Base-by-base conservation (phyloP, 2,329 filamentous ascomycete species). In the Pyrenochaeta sp. region DNA sequence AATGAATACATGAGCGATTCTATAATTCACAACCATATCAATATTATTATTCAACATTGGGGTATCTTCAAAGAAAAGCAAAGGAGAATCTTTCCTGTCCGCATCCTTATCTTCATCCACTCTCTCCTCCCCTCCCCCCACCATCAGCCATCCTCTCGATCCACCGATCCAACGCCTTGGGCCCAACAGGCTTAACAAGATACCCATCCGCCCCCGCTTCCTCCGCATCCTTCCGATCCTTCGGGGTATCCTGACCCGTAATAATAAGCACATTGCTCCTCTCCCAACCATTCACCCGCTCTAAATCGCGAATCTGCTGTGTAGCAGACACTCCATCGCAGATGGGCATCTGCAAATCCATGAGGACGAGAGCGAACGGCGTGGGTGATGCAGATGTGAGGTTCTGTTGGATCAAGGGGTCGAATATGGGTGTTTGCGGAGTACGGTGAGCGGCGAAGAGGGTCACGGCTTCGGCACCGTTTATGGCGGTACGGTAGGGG, bases 381-480 rank as follows among this genome's bases (percentile, higher is more conserved):
- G 35, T 30, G 2, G n/a, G n/a, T n/a, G n/a, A n/a, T n/a, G n/a
- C n/a, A n/a, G n/a, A n/a, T n/a, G n/a, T n/a, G n/a, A n/a, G n/a
- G n/a, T n/a, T n/a, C n/a, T n/a, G n/a, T n/a, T n/a, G n/a, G n/a
- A n/a, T n/a, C n/a, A n/a, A n/a, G n/a, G n/a, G n/a, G n/a, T n/a
- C n/a, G n/a, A n/a, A n/a, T n/a, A n/a, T n/a, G n/a, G n/a, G n/a
- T n/a, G n/a, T n/a, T n/a, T n/a, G n/a, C n/a, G n/a, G n/a, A n/a
- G n/a, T n/a, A n/a, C n/a, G n/a, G n/a, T n/a, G n/a, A n/a, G n/a
- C n/a, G n/a, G n/a, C n/a, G n/a, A n/a, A n/a, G n/a, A n/a, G n/a
- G n/a, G n/a, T n/a, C 1, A 77, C 69, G 1, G 76, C 76, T 54
- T 76, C 58, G 2, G 53, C 41, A 3, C 76, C 75, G 31, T 78